These are phyloP conservation scores for Pontederia paniculata DNA, from an alignment of 176 grass and related monocot species.

Conservation along the genomic window DNA sequence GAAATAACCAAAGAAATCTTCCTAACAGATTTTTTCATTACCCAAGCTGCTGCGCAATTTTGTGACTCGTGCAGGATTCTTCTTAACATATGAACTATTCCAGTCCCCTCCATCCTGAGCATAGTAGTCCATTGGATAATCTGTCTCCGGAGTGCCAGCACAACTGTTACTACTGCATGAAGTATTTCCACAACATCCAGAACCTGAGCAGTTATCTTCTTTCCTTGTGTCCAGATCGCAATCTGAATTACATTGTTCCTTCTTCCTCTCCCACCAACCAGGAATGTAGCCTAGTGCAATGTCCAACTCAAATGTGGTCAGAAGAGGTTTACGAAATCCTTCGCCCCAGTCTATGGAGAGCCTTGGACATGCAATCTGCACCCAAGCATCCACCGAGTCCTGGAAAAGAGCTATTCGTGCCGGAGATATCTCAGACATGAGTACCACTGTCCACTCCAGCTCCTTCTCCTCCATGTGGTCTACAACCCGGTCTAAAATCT, in stretches of 20 bases:
- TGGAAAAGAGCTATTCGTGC: conserved; percentile 67
- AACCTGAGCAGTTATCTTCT: conserved; percentile 22
- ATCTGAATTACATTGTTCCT: neutral
- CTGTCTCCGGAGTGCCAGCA: conserved; percentile 30
- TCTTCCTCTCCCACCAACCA: conserved; percentile 84
- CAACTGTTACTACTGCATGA: conserved; percentile 15
- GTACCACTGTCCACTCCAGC: conserved; percentile 56
- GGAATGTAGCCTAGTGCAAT: conserved; percentile 67
- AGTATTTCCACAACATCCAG: conserved; percentile 15
- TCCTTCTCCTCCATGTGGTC: conserved; percentile 91
- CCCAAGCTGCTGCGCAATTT: conserved; percentile 28
- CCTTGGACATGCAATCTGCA: conserved; percentile 85
- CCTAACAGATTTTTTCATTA: conserved; percentile 17
- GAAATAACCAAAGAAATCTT: neutral
- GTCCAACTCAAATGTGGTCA: conserved; percentile 93
- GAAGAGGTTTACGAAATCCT: conserved; percentile 66
- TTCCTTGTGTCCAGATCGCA: neutral
- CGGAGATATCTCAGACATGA: conserved; percentile 91
- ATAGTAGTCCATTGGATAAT: conserved; percentile 96
- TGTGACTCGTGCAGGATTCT: conserved; percentile 37
- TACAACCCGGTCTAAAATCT: conserved; percentile 61
- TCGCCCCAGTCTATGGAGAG: conserved; percentile 96
- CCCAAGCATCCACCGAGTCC: conserved; percentile 75
- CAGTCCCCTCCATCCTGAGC: conserved; percentile 86
- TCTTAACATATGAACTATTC: conserved; percentile 92